Evolutionary conservation across 2,329 filamentous ascomycete species (phyloP), one percentile per base, ranked within the genome.

Genomic region (Keithomyces neogunnii): DNA sequence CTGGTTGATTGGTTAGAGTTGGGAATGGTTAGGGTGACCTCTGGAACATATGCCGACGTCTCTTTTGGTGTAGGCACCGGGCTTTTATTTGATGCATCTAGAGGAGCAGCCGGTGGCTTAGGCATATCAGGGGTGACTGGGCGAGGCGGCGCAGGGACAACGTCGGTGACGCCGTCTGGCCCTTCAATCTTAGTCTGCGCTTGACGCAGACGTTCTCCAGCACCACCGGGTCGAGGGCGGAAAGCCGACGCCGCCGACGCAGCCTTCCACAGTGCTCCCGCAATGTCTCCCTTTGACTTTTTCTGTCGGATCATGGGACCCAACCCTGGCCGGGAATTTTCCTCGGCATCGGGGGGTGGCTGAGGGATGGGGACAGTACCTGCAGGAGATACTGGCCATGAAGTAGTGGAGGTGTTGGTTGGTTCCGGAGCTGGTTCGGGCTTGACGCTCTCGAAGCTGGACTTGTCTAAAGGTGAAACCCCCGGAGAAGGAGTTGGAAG

Each of bases 271-370:
- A 96, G 81, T 5, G 81, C 78, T 36, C 81, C 85, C 26, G 88
- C 88, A 60, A 93, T 76, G 51, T 93, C 85, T n/a, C 75, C 78
- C 55, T 79, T 83, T 1, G 83, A 85, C 55, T 80, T 81, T 63
- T 88, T 89, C 56, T 85, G 82, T 68, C 89, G 92, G 60, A 96
- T 86, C 91, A 96, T 96, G 2, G 90, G 89, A 0, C 89, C 89
- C 5, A 95, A 76, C 1, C 89, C 90, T 19, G 89, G 89, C n/a
- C 88, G 71, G 5, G 55, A 62, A 2, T 77, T 74, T 49, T 75
- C 72, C 6, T 56, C 56, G 1, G 49, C 48, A 28, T 45, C 50
- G 13, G 50, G 49, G 3, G 36, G 48, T 5, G 64, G 57, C 35
- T 66, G 65, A 32, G 50, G 38, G 9, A 59, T n/a, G 7, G 51